phyloP scores from a whole-genome alignment of 2,329 filamentous ascomycete genomes.

The Ophiostoma sp. region DNA sequence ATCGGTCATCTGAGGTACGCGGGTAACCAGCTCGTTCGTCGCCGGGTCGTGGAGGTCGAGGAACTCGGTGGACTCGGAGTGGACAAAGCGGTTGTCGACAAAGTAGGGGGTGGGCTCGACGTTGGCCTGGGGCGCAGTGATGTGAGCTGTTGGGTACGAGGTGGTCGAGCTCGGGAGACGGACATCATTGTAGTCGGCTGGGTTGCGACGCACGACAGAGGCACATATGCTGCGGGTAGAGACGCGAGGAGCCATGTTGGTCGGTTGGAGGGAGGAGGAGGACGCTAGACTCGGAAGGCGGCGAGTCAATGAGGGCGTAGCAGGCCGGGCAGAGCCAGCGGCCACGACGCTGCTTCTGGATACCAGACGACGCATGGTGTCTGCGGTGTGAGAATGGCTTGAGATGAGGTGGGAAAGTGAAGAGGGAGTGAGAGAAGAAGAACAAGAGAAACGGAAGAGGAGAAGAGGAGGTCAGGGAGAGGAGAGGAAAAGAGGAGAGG shows the following conservation, averaged over 20 bases:
- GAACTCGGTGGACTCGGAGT: constrained; percentile 63
- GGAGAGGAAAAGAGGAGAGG: not conserved
- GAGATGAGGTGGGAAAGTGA: not conserved
- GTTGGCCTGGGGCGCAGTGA: constrained; percentile 52
- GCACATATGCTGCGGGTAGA: constrained; percentile 51
- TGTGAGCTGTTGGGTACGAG: constrained; percentile 65
- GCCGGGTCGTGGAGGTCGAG: constrained; percentile 78
- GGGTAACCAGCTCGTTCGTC: constrained; percentile 78
- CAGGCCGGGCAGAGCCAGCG: constrained; percentile 24
- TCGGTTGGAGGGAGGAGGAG: not conserved
- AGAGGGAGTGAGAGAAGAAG: not conserved
- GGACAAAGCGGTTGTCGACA: constrained; percentile 70
- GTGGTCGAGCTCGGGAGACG: constrained; percentile 49
- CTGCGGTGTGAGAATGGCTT: not conserved
- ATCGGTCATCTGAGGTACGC: constrained; percentile 75
- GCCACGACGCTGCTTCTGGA: constrained; percentile 36
- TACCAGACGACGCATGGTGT: constrained; percentile 43
- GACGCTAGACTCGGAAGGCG: not conserved
- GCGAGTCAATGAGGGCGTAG: not conserved
- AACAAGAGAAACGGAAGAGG: not conserved
- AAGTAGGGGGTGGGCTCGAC: constrained; percentile 74
- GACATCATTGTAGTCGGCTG: constrained; percentile 38
- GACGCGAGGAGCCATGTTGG: constrained; percentile 20
- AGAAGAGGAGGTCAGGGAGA: not conserved
- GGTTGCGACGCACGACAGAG: constrained; percentile 50